Evolutionary conservation across 768 basidiomycete species (phyloP).

Genomic region (Suillus paluster): DNA sequence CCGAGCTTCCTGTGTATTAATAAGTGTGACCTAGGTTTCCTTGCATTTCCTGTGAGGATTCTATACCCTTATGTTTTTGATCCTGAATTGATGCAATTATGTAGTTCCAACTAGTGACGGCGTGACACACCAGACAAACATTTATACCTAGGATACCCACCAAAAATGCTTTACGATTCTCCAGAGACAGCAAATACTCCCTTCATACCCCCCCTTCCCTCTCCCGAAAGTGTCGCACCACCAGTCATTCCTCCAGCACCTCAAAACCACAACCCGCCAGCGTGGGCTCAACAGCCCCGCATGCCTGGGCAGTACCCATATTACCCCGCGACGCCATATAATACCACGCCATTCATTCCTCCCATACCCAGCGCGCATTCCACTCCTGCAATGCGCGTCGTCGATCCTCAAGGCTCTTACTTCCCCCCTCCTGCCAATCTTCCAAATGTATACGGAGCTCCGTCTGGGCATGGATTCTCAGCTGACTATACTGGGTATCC

Average conservation of each 20-base stretch:
- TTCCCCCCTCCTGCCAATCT: slow-evolving; percentile 35
- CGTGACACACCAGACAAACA: slow-evolving; percentile 26
- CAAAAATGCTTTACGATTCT: slow-evolving; percentile 32
- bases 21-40: slow-evolving; percentile 9
- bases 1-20: slow-evolving; percentile 21
- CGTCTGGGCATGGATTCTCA: slow-evolving; percentile 19
- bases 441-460: slow-evolving; percentile 24
- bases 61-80: slow-evolving; percentile 6
- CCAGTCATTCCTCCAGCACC: slow-evolving; percentile 39
- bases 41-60: slow-evolving; percentile 20
- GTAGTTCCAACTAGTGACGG: slow-evolving; percentile 20
- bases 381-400: slow-evolving; percentile 24
- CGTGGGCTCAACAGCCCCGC: slow-evolving; percentile 41
- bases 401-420: slow-evolving; percentile 34
- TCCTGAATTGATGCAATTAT: slow-evolving; percentile 14
- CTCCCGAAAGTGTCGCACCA: slow-evolving; percentile 36
- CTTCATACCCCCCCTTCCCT: slow-evolving; percentile 44
- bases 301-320: slow-evolving; percentile 41
- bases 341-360: slow-evolving; percentile 44
- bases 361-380: slow-evolving; percentile 30
- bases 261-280: slow-evolving; percentile 28
- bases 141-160: slow-evolving; percentile 25
- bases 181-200: slow-evolving; percentile 39
- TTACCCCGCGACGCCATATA: slow-evolving; percentile 45
- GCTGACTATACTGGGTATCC: slow-evolving; percentile 40